Percentiles rank a stretch among this genome's conserved stretches.
Evolutionary conservation across 2,329 filamentous ascomycete genomes (phyloP).

Genomic region (Colletotrichum paranaense): DNA sequence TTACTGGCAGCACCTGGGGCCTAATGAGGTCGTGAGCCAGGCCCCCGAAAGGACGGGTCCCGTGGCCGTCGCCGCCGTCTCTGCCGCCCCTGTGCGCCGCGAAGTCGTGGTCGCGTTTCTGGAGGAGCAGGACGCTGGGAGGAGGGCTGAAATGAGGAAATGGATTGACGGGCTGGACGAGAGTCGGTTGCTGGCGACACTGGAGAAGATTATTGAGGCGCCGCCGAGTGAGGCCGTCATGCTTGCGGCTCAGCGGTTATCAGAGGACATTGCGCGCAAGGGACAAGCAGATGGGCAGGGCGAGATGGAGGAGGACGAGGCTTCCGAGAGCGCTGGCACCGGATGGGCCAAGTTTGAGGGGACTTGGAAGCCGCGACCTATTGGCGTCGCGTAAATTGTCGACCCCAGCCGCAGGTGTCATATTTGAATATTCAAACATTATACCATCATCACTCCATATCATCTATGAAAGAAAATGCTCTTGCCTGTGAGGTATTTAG

Average conservation of each 20-base stretch:
- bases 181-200: conserved; percentile 47
- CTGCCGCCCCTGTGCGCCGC: conserved; percentile 41
- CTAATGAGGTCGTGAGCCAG: conserved; percentile 34
- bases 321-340: conserved; percentile 34
- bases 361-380: conserved; percentile 68
- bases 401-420: too few relatives aligned
- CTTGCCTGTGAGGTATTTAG: too few relatives aligned
- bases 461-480: too few relatives aligned
- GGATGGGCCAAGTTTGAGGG: conserved; percentile 64
- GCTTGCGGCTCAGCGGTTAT: conserved; percentile 57
- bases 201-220: conserved; percentile 52
- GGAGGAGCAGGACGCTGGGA: conserved; percentile 45
- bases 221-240: conserved; percentile 56
- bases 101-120: conserved; percentile 53
- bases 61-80: background rate
- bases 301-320: conserved; percentile 20
- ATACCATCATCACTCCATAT: background rate
- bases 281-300: conserved; percentile 27
- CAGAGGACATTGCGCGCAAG: conserved; percentile 51
- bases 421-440: background rate
- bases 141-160: conserved; percentile 41
- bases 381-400: conserved; percentile 61
- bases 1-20: conserved; percentile 76
- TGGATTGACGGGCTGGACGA: conserved; percentile 51
- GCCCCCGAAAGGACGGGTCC: conserved; percentile 35